phyloP scores from a whole-genome alignment of 768 basidiomycete genomes.

The Tricholoma hemisulphureum region DNA sequence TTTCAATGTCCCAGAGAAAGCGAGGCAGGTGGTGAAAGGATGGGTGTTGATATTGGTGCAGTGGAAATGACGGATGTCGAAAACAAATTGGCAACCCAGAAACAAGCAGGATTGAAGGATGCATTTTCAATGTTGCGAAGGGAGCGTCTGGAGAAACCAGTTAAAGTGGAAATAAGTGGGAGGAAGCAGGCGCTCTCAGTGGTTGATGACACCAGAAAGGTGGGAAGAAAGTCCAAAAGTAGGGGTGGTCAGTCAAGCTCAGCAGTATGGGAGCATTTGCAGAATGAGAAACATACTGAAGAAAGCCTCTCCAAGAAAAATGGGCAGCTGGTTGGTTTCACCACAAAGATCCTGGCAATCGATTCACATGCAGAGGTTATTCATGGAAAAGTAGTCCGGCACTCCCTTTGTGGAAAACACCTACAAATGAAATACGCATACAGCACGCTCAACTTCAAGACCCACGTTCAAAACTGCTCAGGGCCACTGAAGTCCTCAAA shows the following conservation, averaged over 20 bases:
- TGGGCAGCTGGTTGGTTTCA: neutral
- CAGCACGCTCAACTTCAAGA: neutral
- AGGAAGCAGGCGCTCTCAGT: too few species aligned
- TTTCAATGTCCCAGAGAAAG: too few species aligned
- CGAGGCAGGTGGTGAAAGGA: too few species aligned
- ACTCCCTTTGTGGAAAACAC: neutral
- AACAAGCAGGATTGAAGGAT: neutral
- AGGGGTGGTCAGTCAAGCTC: neutral
- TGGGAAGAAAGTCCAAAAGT: neutral
- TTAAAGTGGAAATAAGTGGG: too few species aligned
- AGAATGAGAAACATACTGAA: neutral
- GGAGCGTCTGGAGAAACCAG: neutral
- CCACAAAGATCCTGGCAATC: neutral
- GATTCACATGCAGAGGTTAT: neutral
- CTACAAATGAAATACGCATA: neutral
- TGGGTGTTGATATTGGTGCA: too few species aligned
- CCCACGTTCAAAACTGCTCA: neutral
- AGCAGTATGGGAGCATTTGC: constrained; percentile 1
- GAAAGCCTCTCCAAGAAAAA: neutral
- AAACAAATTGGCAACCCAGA: too few species aligned
- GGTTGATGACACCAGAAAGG: neutral
- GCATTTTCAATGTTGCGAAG: neutral
- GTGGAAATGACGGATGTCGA: too few species aligned
- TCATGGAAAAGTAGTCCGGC: constrained; percentile 4
- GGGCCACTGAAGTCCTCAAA: neutral